Base-by-base conservation (phyloP, 495 filamentous ascomycete genomes). In the Podospora fimiseda region DNA sequence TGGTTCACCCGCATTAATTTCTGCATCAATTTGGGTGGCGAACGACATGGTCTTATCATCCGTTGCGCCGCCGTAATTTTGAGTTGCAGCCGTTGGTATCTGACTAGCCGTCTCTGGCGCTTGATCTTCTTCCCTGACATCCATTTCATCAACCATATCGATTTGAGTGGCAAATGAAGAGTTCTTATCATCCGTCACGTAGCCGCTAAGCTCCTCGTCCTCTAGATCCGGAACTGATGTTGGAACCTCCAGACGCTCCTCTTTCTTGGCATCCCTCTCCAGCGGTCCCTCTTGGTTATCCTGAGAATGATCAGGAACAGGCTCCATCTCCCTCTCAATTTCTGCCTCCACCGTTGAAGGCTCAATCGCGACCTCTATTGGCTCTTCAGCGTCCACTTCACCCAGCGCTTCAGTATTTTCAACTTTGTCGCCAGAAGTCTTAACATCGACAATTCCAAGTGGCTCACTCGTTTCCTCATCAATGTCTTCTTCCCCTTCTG, bases 321-420 rank as follows among this genome's bases (percentile, higher is more conserved):
- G n/a, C n/a, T n/a, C n/a, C n/a, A n/a, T n/a, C n/a, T n/a, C n/a
- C n/a, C n/a, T n/a, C n/a, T n/a, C n/a, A n/a, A n/a, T n/a, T n/a
- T n/a, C n/a, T n/a, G 6, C 27, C 5, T 11, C 27, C 22, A 11
- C 11, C 27, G 27, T 11, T 11, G 27, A 33, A 11, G 27, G 27
- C 27, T 33, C n/a, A 48, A 27, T 42, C 41, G 58, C 39, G 8
- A 60, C 43, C 7, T 54, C 48, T 9, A 44, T 7, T 8, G 43
- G 36, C 21, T 38, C 18, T 41, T 53, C 46, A 24, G 39, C 8
- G 5, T 45, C 27, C 14, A 37, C 33, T 22, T n/a, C 16, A 9
- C 16, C 39, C 39, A n/a, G 8, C 37, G 61, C 51, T 1, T 51
- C 49, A 15, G 53, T 47, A 2, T 23, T 9, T 20, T 46, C 48